Percentiles rank a stretch among this genome's conserved stretches.
These are phyloP conservation scores for Salix exigua DNA, from an alignment of 345 rosid genomes.

Conservation along the genomic window DNA sequence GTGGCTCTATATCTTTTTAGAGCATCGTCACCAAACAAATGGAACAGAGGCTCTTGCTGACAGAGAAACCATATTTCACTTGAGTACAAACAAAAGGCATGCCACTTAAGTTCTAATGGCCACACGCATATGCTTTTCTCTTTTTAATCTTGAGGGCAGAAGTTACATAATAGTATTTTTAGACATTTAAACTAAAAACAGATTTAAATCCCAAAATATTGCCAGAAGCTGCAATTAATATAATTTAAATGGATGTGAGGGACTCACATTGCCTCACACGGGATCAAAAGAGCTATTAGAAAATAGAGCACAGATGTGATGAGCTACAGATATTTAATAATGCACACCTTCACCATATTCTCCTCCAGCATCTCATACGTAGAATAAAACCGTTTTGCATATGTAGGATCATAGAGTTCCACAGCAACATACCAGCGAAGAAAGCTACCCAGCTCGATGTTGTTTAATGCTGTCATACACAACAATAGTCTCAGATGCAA, in stretches of 20 bases:
- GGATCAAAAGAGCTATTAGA: not conserved
- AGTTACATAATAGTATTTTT: not conserved
- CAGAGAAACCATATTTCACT: not conserved
- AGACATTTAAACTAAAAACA: not conserved
- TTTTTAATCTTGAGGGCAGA: not conserved
- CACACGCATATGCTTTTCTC: not conserved
- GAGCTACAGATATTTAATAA: slow-evolving; percentile 1
- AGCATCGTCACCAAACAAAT: not conserved
- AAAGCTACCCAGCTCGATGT: slow-evolving; percentile 90
- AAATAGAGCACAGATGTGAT: not conserved
- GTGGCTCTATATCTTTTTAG: not conserved
- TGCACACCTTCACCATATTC: slow-evolving; percentile 64
- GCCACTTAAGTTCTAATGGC: not conserved
- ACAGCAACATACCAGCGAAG: slow-evolving; percentile 96
- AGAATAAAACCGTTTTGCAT: slow-evolving; percentile 71
- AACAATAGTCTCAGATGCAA: not conserved
- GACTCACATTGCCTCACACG: not conserved
- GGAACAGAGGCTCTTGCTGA: not conserved
- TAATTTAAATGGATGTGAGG: not conserved
- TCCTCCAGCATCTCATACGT: slow-evolving; percentile 77
- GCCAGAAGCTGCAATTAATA: not conserved
- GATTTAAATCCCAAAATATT: not conserved
- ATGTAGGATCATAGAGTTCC: slow-evolving; percentile 82
- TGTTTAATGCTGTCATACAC: slow-evolving; percentile 60
- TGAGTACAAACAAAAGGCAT: not conserved